These are phyloP conservation scores for Pulveroboletus sp. DNA, from an alignment of 768 basidiomycete species.

Conservation along the genomic window DNA sequence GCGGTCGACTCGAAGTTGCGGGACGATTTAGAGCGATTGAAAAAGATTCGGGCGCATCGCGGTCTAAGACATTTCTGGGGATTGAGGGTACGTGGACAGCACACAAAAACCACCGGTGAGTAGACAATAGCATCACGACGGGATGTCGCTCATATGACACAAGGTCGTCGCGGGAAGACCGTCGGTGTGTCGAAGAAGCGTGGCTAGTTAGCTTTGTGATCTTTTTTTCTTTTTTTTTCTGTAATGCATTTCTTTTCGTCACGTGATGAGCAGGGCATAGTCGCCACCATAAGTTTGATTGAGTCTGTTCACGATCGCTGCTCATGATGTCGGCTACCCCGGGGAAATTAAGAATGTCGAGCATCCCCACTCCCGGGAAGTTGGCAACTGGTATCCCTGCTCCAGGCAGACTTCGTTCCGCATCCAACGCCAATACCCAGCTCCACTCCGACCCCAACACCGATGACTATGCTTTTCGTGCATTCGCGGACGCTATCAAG, in stretches of 20 bases:
- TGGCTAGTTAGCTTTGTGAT: conserved; percentile 32
- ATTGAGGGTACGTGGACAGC: conserved; percentile 93
- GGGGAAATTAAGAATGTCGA: conserved; percentile 38
- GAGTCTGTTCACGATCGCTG: conserved; percentile 2
- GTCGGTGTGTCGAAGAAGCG: conserved; percentile 96
- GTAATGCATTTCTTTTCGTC: conserved; percentile 13
- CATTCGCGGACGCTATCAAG: conserved; percentile 76
- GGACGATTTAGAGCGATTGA: conserved; percentile 95
- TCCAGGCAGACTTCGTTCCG: conserved; percentile 64
- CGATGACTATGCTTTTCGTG: conserved; percentile 61
- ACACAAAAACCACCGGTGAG: conserved; percentile 97
- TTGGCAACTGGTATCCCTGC: conserved; percentile 54
- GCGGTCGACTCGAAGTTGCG: conserved; percentile 96
- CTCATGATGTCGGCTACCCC: conserved; percentile 41
- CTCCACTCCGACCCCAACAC: conserved; percentile 29
- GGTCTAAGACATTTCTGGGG: conserved; percentile 93
- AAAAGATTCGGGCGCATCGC: conserved; percentile 98
- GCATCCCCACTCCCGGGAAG: conserved; percentile 46
- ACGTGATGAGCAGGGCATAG: conserved; percentile 13
- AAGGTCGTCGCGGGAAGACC: conserved; percentile 93
- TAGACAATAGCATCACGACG: background rate
- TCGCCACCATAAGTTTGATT: background rate
- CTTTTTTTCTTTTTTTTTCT: background rate
- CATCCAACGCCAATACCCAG: conserved; percentile 45
- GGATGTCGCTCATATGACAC: background rate